Conservation (phyloP, 2,329 filamentous ascomycete genomes). For the Beauveria caledonica region DNA sequence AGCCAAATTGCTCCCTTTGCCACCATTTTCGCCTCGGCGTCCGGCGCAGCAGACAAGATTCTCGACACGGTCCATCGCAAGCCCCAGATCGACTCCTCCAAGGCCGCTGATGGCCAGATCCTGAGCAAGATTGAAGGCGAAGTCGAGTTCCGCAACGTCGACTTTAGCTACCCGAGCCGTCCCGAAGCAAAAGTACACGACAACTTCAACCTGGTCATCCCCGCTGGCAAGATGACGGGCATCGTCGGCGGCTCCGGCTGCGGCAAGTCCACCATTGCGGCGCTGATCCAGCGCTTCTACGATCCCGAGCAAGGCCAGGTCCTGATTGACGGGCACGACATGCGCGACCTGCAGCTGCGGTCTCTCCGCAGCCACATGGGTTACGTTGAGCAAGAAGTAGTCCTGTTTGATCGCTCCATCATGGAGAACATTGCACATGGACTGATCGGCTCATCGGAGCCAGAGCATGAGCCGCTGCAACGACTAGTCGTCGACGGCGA, state of each 20-base stretch:
- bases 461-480: slow-evolving; percentile 38
- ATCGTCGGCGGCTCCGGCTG: slow-evolving; percentile 62
- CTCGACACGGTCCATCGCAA: slow-evolving; percentile 43
- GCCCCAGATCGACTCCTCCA: slow-evolving; percentile 30
- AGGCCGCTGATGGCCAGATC: slow-evolving; percentile 25
- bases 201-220: slow-evolving; percentile 42
- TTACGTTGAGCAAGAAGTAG: slow-evolving; percentile 54
- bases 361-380: slow-evolving; percentile 48
- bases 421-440: slow-evolving; percentile 41
- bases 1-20: slow-evolving; percentile 51
- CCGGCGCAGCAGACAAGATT: slow-evolving; percentile 45
- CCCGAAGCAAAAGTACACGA: slow-evolving; percentile 51
- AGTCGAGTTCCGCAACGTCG: slow-evolving; percentile 25
- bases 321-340: slow-evolving; percentile 30
- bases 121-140: slow-evolving; percentile 22
- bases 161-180: slow-evolving; percentile 30
- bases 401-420: slow-evolving; percentile 52
- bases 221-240: slow-evolving; percentile 54
- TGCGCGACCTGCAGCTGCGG: slow-evolving; percentile 48
- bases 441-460: slow-evolving; percentile 28
- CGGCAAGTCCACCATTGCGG: slow-evolving; percentile 62
- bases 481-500: slow-evolving; percentile 32
- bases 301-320: slow-evolving; percentile 34
- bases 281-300: slow-evolving; percentile 60
- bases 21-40: slow-evolving; percentile 47